Evolutionary conservation across 2,329 filamentous ascomycete genomes (phyloP).

Genomic region (Colletotrichum chrysophilum): DNA sequence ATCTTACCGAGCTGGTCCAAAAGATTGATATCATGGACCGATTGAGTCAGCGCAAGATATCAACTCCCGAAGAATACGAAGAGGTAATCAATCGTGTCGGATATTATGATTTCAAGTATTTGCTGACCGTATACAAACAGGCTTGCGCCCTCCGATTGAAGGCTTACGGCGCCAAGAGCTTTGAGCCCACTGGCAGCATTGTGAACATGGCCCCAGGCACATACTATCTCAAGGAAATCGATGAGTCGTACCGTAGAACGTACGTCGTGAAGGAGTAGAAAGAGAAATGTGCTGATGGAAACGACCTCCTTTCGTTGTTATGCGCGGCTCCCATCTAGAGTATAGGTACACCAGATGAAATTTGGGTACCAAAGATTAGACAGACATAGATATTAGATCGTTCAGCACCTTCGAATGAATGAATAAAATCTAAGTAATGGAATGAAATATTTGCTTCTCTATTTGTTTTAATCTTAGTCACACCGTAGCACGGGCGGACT

Average conservation of each 20-base stretch:
- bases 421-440: not conserved
- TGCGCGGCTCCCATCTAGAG: not conserved
- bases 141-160: not conserved
- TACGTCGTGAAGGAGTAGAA: not conserved
- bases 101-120: rapidly evolving
- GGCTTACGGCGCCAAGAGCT: not conserved
- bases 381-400: not conserved
- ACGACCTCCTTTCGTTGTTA: not conserved
- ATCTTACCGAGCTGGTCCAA: not conserved
- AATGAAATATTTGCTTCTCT: not conserved
- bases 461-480: not conserved
- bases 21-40: slow-evolving; percentile 4
- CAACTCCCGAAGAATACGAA: not conserved
- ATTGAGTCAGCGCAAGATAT: not conserved
- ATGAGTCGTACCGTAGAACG: not conserved
- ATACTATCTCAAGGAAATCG: not conserved
- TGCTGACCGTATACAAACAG: not conserved
- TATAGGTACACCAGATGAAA: not conserved
- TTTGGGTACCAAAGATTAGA: not conserved
- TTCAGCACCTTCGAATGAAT: not conserved
- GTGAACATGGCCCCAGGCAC: not conserved
- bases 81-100: not conserved
- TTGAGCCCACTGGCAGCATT: not conserved
- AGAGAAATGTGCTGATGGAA: not conserved
- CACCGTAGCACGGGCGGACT: not conserved